Evolutionary conservation across 352 stramenopile genomes (phyloP), one percentile per base, ranked within the genome.

Genomic region (Pelagophyceae sp.): DNA sequence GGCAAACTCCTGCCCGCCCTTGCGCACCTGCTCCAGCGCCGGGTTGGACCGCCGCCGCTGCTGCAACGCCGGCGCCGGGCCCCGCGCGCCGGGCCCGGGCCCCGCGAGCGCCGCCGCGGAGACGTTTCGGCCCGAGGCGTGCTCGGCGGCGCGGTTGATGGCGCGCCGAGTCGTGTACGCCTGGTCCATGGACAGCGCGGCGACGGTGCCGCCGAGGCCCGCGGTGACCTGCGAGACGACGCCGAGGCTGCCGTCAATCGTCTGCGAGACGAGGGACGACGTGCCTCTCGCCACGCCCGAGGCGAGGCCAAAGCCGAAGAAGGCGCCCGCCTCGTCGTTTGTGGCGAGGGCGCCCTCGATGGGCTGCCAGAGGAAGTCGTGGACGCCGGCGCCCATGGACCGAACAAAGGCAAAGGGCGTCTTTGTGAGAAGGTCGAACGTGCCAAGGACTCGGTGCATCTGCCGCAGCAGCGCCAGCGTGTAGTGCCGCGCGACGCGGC

Each of bases 161-260:
- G 67, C 67, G 19, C 67, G 33, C 17, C 33, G 19, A 20, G 38
- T 54, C 33, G 23, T n/a, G 67, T 74, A 74, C 15, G 31, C 23
- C n/a, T 17, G 29, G 61, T 71, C 61, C 67, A 74, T 74, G 0
- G 67, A 58, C 35, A 74, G 37, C 2, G 67, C 67, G 23, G 67
- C 67, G 2, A 74, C 33, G 17, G 67, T 58, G 15, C 17, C 33
- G 11, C 67, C 67, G 33, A 33, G 2, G 6, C 11, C 23, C 2
- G 67, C 67, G 35, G 67, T 74, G 5, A 74, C 33, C 67, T 31
- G 31, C 15, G 15, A 35, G 15, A 74, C 67, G n/a, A 54, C 67
- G 33, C 38, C 38, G 33, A 58, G 33, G 35, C 17, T 3, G 33
- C 35, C 67, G 37, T 74, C 67, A 23, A 54, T n/a, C 33, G 33